Base-by-base conservation (phyloP, 176 grass and related monocot genomes). In the Cenchrus fungigraminus region DNA sequence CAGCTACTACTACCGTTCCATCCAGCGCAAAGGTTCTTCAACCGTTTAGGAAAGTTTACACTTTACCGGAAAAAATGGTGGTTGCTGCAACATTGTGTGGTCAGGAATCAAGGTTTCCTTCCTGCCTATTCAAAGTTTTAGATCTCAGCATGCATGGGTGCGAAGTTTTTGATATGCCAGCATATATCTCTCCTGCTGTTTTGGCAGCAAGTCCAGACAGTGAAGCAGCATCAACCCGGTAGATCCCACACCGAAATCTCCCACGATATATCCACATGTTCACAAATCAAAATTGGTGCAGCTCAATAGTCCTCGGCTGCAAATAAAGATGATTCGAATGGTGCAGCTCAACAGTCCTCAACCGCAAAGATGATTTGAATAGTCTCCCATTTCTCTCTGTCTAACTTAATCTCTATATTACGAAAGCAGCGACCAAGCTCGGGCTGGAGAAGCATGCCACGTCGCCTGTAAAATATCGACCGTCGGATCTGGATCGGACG, bases 221-320 rank as follows among this genome's bases (percentile, higher is more conserved):
- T 70, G 82, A 85, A 76, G 29, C 72, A 52, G 20, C 69, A 81
- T 85, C 77, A 14, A 20, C 82, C 76, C 14, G 50, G 76, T 84
- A 80, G 49, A 84, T 68, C 57, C 31, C 37, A 25, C 61, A 44
- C 15, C 15, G 43, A 89, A 45, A 76, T 69, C 62, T 89, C 52
- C 54, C 76, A 76, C 32, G 55, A 81, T 6, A 63, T 32, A 63
- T 32, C 49, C 64, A 86, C 64, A 71, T 86, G 83, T 58, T 34
- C 17, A 50, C 46, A 71, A 71, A 86, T 65, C 78, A 63, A 86
- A 86, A 68, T 13, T 54, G 29, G 43, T 45, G 44, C 29, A 12
- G 10, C 60, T 79, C 53, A 16, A 16, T 15, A 16, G 56, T 58
- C 56, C 17, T 58, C 19, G n/a, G 8, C 7, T 58, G 8, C 55